Percentiles rank a stretch among this genome's conserved stretches.
phyloP scores from a whole-genome alignment of 73 alveolate genomes.

The Paraurostyla sp. region DNA sequence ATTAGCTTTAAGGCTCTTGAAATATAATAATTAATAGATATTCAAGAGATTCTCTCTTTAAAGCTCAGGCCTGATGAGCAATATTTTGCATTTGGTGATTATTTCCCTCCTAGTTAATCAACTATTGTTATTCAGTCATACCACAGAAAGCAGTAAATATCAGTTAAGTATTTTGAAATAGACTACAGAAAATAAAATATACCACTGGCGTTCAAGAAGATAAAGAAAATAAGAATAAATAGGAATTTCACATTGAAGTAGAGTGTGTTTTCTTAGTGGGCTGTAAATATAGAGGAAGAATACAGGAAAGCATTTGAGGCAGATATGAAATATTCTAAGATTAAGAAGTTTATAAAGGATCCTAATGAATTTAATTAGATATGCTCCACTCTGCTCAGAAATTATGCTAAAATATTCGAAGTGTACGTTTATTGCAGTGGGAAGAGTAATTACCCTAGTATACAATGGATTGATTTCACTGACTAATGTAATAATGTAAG shows the following conservation, averaged over 20 bases:
- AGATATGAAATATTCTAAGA: slow-evolving; percentile 67
- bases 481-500: slow-evolving; percentile 15
- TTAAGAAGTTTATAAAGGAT: slow-evolving; percentile 72
- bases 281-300: slow-evolving; percentile 42
- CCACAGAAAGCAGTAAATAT: not conserved
- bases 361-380: slow-evolving; percentile 52
- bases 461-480: slow-evolving; percentile 60
- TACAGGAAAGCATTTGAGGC: slow-evolving; percentile 45
- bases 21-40: not conserved
- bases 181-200: not conserved
- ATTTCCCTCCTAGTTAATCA: slow-evolving; percentile 14
- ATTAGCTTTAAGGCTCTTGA: not conserved
- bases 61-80: slow-evolving; percentile 46
- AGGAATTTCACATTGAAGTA: not conserved
- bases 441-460: slow-evolving; percentile 60
- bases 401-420: slow-evolving; percentile 3
- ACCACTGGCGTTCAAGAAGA: not conserved
- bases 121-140: not conserved
- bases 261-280: slow-evolving; percentile 76
- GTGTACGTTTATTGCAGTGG: slow-evolving; percentile 58
- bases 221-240: not conserved
- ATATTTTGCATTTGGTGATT: slow-evolving; percentile 45
- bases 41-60: not conserved
- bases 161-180: not conserved
- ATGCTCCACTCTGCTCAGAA: not conserved